phyloP scores from a whole-genome alignment of 2,329 filamentous ascomycete genomes.

The Ophiosphaerella narmari region DNA sequence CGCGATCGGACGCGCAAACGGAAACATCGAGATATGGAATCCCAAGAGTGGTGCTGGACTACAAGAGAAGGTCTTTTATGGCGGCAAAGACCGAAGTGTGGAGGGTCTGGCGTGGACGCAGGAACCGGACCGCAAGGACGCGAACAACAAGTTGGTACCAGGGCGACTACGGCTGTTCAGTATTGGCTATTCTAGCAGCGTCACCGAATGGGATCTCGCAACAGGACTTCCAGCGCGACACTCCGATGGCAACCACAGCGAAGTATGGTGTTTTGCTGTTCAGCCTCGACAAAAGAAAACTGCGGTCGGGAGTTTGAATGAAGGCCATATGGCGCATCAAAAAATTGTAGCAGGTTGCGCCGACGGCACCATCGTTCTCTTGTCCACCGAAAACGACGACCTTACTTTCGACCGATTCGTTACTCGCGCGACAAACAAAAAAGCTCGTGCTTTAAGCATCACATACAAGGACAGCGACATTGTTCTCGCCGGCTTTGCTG shows the following conservation, averaged over 20 bases:
- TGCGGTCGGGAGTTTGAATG: constrained; percentile 4
- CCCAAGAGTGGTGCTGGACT: constrained; percentile 81
- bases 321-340: constrained; percentile 40
- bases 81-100: constrained; percentile 82
- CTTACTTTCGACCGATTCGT: constrained; percentile 79
- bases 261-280: constrained; percentile 94
- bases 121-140: constrained; percentile 73
- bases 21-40: constrained; percentile 98
- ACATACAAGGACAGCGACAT: constrained; percentile 83
- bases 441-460: constrained; percentile 86
- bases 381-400: constrained; percentile 84
- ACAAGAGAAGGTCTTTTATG: constrained; percentile 84
- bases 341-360: constrained; percentile 87
- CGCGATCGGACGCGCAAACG: constrained; percentile 89
- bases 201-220: constrained; percentile 94
- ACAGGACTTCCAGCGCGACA: constrained; percentile 77
- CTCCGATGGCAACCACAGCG: constrained; percentile 89
- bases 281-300: constrained; percentile 66
- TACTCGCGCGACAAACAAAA: constrained; percentile 77
- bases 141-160: constrained; percentile 62
- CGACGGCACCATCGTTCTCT: constrained; percentile 84
- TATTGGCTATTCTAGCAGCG: constrained; percentile 87
- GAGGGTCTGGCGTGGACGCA: constrained; percentile 92
- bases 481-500: constrained; percentile 90
- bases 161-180: constrained; percentile 89